A percentile compares a stretch with the other conserved stretches of the same genome.
These are phyloP conservation scores for Penicillium sp. DNA, from an alignment of 2,329 filamentous ascomycete genomes.

Conservation along the genomic window DNA sequence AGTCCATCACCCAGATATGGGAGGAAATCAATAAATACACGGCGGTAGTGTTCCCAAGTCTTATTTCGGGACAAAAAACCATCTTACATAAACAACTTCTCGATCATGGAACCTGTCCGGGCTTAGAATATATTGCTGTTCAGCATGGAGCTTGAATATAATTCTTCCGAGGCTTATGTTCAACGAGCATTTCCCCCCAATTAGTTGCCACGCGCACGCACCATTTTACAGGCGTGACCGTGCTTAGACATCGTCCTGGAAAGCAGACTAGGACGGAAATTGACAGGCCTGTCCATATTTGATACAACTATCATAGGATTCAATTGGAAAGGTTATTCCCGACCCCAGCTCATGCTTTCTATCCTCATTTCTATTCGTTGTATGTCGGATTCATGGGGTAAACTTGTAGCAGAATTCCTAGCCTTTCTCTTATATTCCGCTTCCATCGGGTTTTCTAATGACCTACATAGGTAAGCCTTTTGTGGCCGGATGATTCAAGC, in stretches of 20 bases:
- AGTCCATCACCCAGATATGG: neutral
- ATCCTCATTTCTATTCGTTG: neutral
- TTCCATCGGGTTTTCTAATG: neutral
- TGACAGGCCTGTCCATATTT: neutral
- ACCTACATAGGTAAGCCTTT: neutral
- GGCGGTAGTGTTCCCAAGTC: neutral
- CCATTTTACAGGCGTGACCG: neutral
- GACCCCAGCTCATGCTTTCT: neutral
- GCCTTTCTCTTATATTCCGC: neutral
- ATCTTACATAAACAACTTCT: neutral
- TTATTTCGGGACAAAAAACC: neutral
- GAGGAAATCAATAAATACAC: neutral
- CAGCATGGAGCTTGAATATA: neutral
- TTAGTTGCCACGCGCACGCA: neutral
- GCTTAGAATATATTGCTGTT: neutral
- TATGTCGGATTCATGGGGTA: neutral
- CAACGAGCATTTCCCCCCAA: neutral
- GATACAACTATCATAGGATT: neutral
- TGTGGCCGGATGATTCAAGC: neutral
- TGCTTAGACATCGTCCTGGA: neutral
- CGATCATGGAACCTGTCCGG: neutral
- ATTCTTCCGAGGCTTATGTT: neutral
- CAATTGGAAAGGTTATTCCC: neutral
- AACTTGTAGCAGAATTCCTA: neutral
- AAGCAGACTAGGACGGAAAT: neutral